These are phyloP conservation scores for Juglanconis sp. DNA, from an alignment of 2,329 filamentous ascomycete genomes.

Conservation along the genomic window DNA sequence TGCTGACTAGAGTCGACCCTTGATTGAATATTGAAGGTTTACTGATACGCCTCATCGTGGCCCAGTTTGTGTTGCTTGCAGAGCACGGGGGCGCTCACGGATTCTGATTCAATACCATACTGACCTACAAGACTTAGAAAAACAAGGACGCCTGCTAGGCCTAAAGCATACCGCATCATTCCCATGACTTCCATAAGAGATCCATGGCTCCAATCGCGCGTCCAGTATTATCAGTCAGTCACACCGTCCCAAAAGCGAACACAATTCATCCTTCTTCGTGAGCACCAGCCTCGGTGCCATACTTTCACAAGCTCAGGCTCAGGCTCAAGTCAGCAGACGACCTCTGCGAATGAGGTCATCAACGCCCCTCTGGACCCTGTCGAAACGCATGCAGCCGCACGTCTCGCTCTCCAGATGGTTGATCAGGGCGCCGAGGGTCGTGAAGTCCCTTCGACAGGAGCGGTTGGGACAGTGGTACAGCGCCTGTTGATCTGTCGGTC, in stretches of 20 bases:
- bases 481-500: slow-evolving; percentile 31
- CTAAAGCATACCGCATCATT: no score
- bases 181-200: no score
- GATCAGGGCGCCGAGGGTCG: slow-evolving; percentile 35
- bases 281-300: background rate
- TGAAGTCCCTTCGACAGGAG: slow-evolving; percentile 35
- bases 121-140: no score
- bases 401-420: slow-evolving; percentile 43
- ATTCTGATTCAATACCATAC: no score
- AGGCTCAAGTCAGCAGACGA: background rate
- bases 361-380: slow-evolving; percentile 30
- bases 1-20: slow-evolving; percentile 8
- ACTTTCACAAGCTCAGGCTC: background rate
- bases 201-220: no score
- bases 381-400: slow-evolving; percentile 38
- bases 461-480: slow-evolving; percentile 40
- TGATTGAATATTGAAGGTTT: background rate
- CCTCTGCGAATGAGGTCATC: slow-evolving; percentile 19
- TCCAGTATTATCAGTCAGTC: no score
- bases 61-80: background rate
- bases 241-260: no score
- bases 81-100: background rate
- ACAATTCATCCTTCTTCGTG: background rate
- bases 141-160: no score
- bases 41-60: background rate